These are phyloP conservation scores for Phialocephala sp. DNA, from an alignment of 2,329 filamentous ascomycete genomes.

Conservation along the genomic window DNA sequence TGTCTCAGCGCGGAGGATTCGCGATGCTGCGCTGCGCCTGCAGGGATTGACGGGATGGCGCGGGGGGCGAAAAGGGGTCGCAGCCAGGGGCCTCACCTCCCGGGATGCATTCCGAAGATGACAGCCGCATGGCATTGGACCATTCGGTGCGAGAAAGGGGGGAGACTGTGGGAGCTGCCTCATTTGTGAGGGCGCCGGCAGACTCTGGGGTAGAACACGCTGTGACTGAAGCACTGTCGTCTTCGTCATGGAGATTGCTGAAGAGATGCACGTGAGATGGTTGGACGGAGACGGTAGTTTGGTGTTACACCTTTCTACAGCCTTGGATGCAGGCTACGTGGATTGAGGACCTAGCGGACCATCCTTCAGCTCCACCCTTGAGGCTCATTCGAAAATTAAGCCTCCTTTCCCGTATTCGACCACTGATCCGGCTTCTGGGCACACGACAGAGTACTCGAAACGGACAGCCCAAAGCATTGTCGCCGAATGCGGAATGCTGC, in stretches of 20 bases:
- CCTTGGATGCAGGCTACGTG: neutral
- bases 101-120: neutral
- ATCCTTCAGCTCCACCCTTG: slow-evolving; percentile 2
- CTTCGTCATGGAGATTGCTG: neutral
- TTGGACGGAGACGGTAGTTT: slow-evolving; percentile 4
- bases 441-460: neutral
- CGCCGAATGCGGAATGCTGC: neutral
- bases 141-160: neutral
- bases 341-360: neutral
- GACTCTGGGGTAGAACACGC: slow-evolving; percentile 12
- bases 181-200: neutral
- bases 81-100: neutral
- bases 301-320: neutral
- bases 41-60: slow-evolving; percentile 24
- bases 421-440: neutral
- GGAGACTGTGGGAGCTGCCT: neutral
- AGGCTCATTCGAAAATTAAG: slow-evolving; percentile 13
- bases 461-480: neutral
- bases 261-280: slow-evolving; percentile 7
- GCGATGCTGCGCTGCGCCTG: slow-evolving; percentile 3
- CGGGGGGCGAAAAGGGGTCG: slow-evolving; percentile 5
- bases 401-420: neutral
- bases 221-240: neutral
- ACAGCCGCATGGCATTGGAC: slow-evolving; percentile 8
- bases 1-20: slow-evolving; percentile 27